Evolutionary conservation across 2,329 filamentous ascomycete species (phyloP), one percentile per base, ranked within the genome.

Genomic region (Paracorniculantispora psalliotae): DNA sequence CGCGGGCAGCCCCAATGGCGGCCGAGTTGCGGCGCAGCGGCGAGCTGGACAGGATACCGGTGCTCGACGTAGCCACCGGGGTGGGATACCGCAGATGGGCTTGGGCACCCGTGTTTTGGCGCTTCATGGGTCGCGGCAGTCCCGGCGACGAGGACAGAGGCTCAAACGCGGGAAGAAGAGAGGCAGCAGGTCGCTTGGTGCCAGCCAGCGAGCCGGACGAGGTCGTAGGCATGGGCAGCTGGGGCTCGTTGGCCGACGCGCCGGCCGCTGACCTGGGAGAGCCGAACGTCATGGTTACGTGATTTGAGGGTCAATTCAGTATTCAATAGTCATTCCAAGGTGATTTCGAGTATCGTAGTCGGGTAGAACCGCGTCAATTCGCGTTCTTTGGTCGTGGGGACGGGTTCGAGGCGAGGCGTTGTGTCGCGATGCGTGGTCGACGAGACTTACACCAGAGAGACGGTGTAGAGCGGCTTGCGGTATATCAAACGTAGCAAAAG

Each of bases 11-110:
- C 58, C 79, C 76, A 67, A 88, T 85, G 66, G 82, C 73, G 25
- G 82, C 79, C 59, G 68, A 62, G 71, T 76, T 67, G 73, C 75
- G 67, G 72, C 81, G 66, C 60, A 89, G 87, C 50, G 92, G 92
- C 59, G 92, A 96, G 50, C 91, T 96, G 39, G 90, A 91, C 65
- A 96, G 79, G 67, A 97, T 91, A 68, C 90, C 91, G 48, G 93
- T 96, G 65, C 91, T 96, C 3, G 94, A 97, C 4, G 93, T 97
- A 21, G 93, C 92, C 62, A 96, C 83, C 1, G 94, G 94, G 2
- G 94, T 97, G 44, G 94, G 94, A 76, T 97, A 97, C 69, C 88
- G 91, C 65, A 81, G 74, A 64, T 81, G 80, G 59, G 75, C 69
- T 39, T 69, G 76, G 58, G 75, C 69, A 43, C 72, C 73, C 13